Base-by-base conservation (phyloP, 768 basidiomycete genomes). In the Leccinum subtestaceum region DNA sequence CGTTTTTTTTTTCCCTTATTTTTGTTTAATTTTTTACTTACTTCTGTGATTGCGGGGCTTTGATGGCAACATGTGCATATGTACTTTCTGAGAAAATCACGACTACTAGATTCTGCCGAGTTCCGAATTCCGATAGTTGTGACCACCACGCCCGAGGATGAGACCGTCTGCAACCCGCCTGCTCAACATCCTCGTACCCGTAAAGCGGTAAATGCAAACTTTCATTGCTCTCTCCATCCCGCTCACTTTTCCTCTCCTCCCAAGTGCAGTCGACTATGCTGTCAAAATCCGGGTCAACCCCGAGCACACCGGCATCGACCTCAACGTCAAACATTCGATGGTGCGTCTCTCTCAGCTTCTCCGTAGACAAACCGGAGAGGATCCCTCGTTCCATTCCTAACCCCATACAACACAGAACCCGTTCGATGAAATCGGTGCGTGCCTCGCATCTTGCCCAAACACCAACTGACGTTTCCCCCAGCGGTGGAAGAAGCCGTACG, bases 281-380 rank as follows among this genome's bases (percentile, higher is more conserved):
- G 94, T 96, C 76, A 98, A 98, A 81, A 97, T 99, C 77, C 91
- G 96, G 53, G 93, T 99, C 52, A 96, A 96, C 72, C 84, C 94
- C 6, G 87, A 90, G 64, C 93, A 97, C 70, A 97, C 94, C 36
- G 97, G 95, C 13, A 86, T 99, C 45, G 96, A 99, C 79, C 88
- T 91, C 57, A 94, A 89, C 73, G 96, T 97, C 66, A 99, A 99
- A 81, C 97, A 99, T 77, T 95, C 94, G 2, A 98, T 99, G 95
- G 96, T 95, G 63, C 65, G 87, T 66, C 45, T 7, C 38, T 12
- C 43, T 36, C 3, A 9, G 21, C 12, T 40, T 40, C 43, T 45
- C 43, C 2, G 43, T 0, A 21, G 43, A 45, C 19, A 21, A 45
- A 45, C 43, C 19, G n/a, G 11, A 21, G 19, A 12, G 43, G 19